Evolutionary conservation across 2,329 filamentous ascomycete species (phyloP), one percentile per base, ranked within the genome.

Genomic region (Coniochaeta sp.): DNA sequence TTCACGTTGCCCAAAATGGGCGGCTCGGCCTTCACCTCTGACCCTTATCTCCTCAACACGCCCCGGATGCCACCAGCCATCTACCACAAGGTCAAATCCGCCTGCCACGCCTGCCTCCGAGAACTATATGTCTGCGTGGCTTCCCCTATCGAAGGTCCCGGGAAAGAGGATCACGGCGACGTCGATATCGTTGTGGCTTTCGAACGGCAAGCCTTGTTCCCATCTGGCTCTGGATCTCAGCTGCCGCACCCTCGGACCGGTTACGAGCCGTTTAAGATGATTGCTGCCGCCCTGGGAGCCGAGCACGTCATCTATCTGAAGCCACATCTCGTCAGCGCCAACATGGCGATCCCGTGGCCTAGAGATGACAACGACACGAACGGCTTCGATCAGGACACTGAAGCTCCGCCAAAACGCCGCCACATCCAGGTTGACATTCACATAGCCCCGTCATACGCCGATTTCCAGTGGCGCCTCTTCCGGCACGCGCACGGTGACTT

Each of bases 371-470:
- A 61, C 5, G 44, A 47, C 26, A 33, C 9, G 6, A 16, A 44
- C 26, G 55, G 12, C 5, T 9, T 7, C 24, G 55, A 63, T 6
- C 43, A 47, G 4, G 19, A 33, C 0, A 34, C 58, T 17, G 38
- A 47, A 2, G 4, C 16, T 5, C 50, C 54, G 34, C 34, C 12
- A 60, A 14, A 44, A 52, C 40, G 34, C 31, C 69, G 63, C 1
- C 82, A 79, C 67, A 80, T 90, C 5, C 90, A 95, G 66, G 77
- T 93, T 28, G 90, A 95, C 68, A 70, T 93, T 1, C 79, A 83
- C 33, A 69, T 87, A 26, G 85, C 80, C 60, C 66, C 67, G 1
- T 74, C 71, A 1, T 63, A 73, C 0, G 68, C 73, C 16, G 66
- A 72, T 59, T 79, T 82, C 63, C 76, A 78, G 33, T 93, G 89